phyloP scores from a whole-genome alignment of 495 filamentous ascomycete genomes.

The Tuber microsphaerosporum region DNA sequence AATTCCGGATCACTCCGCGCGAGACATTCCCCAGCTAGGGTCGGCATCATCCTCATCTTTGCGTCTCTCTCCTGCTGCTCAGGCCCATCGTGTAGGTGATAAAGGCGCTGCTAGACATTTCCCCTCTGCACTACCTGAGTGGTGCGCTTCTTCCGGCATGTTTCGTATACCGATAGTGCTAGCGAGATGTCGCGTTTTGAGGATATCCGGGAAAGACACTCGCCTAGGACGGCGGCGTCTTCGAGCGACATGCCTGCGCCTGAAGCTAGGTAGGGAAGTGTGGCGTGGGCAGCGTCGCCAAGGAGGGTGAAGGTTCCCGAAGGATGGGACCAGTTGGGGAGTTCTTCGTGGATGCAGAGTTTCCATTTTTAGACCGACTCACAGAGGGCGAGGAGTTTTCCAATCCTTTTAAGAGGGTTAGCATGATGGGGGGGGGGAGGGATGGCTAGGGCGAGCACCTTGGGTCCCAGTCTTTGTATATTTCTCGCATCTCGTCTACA shows the following conservation, averaged over 20 bases:
- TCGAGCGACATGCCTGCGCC: constrained; percentile 51
- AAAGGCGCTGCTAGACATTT: constrained; percentile 48
- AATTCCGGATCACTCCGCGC: constrained; percentile 51
- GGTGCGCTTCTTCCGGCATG: constrained; percentile 49
- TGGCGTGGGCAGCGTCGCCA: constrained; percentile 64
- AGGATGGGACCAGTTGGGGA: constrained; percentile 54
- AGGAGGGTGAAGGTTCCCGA: constrained; percentile 55
- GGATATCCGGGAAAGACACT: constrained; percentile 46
- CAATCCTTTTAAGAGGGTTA: constrained; percentile 41
- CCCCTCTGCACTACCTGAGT: constrained; percentile 51
- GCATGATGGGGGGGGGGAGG: background rate
- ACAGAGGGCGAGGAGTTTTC: constrained; percentile 49
- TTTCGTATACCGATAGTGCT: constrained; percentile 44
- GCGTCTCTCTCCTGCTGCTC: too few species aligned
- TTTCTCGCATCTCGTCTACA: constrained; percentile 58
- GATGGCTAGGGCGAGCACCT: background rate
- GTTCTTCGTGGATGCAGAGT: constrained; percentile 53
- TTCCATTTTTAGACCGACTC: constrained; percentile 61
- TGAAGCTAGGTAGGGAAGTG: constrained; percentile 55
- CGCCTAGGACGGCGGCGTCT: constrained; percentile 51
- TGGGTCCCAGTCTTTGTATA: constrained; percentile 58
- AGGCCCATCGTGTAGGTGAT: constrained; percentile 44
- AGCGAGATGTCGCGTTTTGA: constrained; percentile 39
- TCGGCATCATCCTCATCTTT: constrained; percentile 9
- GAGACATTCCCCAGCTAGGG: constrained; percentile 46